Conservation (phyloP, 176 grass and related monocot genomes). For the Aegilops umbellulata region DNA sequence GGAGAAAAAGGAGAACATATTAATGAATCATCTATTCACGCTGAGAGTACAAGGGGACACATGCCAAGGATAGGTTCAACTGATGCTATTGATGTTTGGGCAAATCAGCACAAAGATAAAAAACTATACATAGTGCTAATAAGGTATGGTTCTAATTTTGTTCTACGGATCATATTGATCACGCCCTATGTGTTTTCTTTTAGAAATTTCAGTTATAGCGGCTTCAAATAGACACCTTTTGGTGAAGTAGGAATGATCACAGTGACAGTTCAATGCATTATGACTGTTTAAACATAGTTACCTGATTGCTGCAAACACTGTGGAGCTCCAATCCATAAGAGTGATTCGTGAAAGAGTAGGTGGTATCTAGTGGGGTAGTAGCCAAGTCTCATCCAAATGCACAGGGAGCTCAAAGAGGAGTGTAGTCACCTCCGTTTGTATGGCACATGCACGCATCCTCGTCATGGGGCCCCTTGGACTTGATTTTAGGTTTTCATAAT, state of each 20-base stretch:
- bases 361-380: not conserved
- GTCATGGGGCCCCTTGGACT: too few species aligned
- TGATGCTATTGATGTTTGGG: constrained; percentile 61
- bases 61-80: constrained; percentile 55
- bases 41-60: constrained; percentile 41
- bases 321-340: not conserved
- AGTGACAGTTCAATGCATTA: not conserved
- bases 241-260: not conserved
- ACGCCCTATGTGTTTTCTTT: not conserved
- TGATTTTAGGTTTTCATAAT: not conserved
- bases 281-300: not conserved
- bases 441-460: too few species aligned
- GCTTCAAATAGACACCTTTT: not conserved
- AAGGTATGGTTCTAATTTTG: constrained; percentile 41
- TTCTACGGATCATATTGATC: constrained; percentile 3
- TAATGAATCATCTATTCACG: constrained; percentile 44
- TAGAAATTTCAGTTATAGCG: not conserved
- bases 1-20: constrained; percentile 53
- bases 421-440: too few species aligned
- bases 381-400: too few species aligned
- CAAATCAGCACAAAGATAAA: constrained; percentile 73
- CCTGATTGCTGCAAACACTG: not conserved
- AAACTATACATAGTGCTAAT: constrained; percentile 83
- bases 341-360: not conserved
- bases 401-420: too few species aligned